Percentiles rank a stretch among this genome's conserved stretches.
phyloP scores from a whole-genome alignment of 306 rosid genomes.

The Vachellia pachyceras region DNA sequence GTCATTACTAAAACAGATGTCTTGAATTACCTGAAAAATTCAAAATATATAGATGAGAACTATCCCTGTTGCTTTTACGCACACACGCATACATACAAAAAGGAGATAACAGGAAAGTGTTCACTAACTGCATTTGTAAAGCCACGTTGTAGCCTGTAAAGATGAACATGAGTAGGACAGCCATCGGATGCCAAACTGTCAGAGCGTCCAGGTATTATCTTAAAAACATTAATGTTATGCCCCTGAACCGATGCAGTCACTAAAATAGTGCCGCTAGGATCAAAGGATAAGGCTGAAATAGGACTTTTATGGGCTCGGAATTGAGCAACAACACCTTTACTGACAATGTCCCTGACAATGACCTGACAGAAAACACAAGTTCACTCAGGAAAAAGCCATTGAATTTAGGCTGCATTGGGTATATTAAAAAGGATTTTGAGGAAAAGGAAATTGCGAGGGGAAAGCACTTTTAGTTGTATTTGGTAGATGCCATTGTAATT shows the following conservation, averaged over 20 bases:
- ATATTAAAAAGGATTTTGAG: background rate
- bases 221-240: slow-evolving; percentile 79
- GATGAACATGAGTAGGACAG: slow-evolving; percentile 57
- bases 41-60: slow-evolving; percentile 17
- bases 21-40: slow-evolving; percentile 74
- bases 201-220: slow-evolving; percentile 60
- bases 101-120: slow-evolving; percentile 2
- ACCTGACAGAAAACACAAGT: slow-evolving; percentile 56
- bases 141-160: slow-evolving; percentile 88
- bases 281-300: slow-evolving; percentile 81
- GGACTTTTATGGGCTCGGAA: slow-evolving; percentile 84
- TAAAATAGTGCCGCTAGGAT: slow-evolving; percentile 80
- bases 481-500: background rate
- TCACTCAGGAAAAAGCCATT: background rate
- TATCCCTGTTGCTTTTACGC: background rate
- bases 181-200: slow-evolving; percentile 50
- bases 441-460: background rate
- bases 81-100: background rate
- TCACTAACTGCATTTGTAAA: slow-evolving; percentile 76
- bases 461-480: background rate
- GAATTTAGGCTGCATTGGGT: background rate
- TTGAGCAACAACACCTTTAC: slow-evolving; percentile 68
- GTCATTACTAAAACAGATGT: slow-evolving; percentile 81
- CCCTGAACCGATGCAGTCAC: slow-evolving; percentile 86
- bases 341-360: slow-evolving; percentile 71